Percentiles rank a stretch among this genome's conserved stretches.
These are phyloP conservation scores for Trypethelium eluteriae DNA, from an alignment of 495 filamentous ascomycete species.

Conservation along the genomic window DNA sequence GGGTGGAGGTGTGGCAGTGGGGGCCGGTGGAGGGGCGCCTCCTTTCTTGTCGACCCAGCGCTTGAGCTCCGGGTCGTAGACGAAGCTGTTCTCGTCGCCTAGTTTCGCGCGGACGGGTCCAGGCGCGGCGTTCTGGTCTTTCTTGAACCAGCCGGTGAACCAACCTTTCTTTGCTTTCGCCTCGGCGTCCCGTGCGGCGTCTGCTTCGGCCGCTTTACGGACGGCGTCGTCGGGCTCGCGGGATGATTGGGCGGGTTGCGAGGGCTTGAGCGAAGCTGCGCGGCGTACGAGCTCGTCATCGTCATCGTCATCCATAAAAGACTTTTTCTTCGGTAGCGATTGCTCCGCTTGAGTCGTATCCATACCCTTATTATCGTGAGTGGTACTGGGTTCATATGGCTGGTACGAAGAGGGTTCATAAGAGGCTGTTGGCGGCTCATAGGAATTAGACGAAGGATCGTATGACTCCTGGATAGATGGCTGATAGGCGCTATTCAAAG, in stretches of 20 bases:
- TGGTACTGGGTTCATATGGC: constrained; percentile 41
- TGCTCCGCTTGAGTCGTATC: constrained; percentile 43
- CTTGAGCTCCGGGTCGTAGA: constrained; percentile 88
- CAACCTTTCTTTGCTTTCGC: constrained; percentile 48
- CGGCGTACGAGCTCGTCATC: constrained; percentile 49
- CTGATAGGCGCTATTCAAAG: neutral
- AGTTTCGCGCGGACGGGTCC: constrained; percentile 88
- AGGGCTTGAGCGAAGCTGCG: constrained; percentile 47
- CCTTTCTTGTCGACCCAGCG: constrained; percentile 98
- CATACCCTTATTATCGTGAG: constrained; percentile 36
- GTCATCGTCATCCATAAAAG: constrained; percentile 71
- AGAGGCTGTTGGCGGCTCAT: constrained; percentile 30
- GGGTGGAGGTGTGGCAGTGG: constrained; percentile 26
- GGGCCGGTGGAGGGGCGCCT: constrained; percentile 34
- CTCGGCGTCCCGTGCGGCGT: constrained; percentile 37
- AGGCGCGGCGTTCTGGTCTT: constrained; percentile 45
- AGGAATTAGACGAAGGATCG: constrained; percentile 44
- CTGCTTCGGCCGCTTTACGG: constrained; percentile 74
- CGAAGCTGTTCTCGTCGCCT: constrained; percentile 86
- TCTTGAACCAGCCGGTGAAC: constrained; percentile 84
- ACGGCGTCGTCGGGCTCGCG: constrained; percentile 65
- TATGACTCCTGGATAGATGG: constrained; percentile 16
- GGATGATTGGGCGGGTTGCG: constrained; percentile 29
- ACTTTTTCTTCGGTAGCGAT: constrained; percentile 59
- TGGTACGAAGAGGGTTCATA: constrained; percentile 34